phyloP scores from a whole-genome alignment of 495 filamentous ascomycete species.

The Penicillium antarcticum region DNA sequence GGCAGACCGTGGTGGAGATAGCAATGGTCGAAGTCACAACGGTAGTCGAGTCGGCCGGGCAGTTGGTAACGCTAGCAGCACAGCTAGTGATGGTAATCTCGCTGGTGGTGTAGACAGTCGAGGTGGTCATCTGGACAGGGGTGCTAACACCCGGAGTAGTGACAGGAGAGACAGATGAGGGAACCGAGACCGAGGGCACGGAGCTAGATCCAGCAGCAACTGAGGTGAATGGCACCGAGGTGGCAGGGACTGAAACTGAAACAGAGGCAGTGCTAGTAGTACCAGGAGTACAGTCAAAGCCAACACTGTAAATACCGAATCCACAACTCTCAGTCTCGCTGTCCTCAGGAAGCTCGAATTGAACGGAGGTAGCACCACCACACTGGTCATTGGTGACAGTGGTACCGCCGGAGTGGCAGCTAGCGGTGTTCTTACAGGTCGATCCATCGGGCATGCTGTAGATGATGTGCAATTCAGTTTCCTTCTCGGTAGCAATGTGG shows the following conservation, averaged over 20 bases:
- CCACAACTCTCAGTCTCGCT: slow-evolving; percentile 53
- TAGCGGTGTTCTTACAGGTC: slow-evolving; percentile 68
- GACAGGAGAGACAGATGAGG: slow-evolving; percentile 8
- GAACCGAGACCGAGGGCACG: not conserved
- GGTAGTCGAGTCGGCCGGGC: slow-evolving; percentile 50
- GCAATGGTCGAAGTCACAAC: slow-evolving; percentile 54
- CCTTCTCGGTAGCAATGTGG: slow-evolving; percentile 66
- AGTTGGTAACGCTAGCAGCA: slow-evolving; percentile 55
- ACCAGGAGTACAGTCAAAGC: slow-evolving; percentile 71
- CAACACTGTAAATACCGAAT: slow-evolving; percentile 72
- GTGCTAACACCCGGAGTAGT: slow-evolving; percentile 9
- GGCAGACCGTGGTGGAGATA: slow-evolving; percentile 59
- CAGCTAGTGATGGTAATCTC: slow-evolving; percentile 58
- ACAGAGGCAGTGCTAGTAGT: slow-evolving; percentile 23
- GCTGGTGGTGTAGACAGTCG: slow-evolving; percentile 57
- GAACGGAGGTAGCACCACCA: slow-evolving; percentile 80
- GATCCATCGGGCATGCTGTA: slow-evolving; percentile 79
- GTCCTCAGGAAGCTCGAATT: slow-evolving; percentile 66
- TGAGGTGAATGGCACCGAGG: slow-evolving; percentile 1
- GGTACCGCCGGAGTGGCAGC: slow-evolving; percentile 62
- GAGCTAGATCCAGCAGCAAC: slow-evolving; percentile 5
- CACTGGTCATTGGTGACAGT: slow-evolving; percentile 79
- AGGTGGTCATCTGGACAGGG: slow-evolving; percentile 43
- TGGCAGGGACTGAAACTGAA: slow-evolving; percentile 3
- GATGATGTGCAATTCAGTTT: slow-evolving; percentile 75